phyloP scores from a whole-genome alignment of 805 yeast genomes.

The Ogataea pignaliae region DNA sequence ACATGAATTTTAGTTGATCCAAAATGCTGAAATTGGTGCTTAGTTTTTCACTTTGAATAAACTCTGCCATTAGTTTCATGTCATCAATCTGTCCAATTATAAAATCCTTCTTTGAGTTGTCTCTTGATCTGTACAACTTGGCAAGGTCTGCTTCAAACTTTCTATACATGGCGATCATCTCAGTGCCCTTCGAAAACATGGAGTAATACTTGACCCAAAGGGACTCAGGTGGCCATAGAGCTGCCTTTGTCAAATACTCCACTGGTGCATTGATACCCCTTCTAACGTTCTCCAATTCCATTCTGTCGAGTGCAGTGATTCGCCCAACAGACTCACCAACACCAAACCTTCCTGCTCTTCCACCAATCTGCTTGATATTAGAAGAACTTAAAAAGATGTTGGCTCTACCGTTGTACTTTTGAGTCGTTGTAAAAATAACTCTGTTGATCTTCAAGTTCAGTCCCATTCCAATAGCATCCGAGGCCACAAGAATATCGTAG shows the following conservation, averaged over 20 bases:
- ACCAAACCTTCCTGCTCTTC: conserved; percentile 85
- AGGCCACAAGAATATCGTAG: conserved; percentile 82
- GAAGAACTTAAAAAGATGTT: conserved; percentile 51
- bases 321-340: conserved; percentile 36
- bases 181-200: conserved; percentile 49
- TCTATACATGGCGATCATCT: conserved; percentile 42
- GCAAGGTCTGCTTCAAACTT: conserved; percentile 41
- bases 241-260: conserved; percentile 52
- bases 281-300: conserved; percentile 42
- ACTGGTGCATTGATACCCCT: conserved; percentile 48
- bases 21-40: conserved; percentile 23
- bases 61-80: conserved; percentile 19
- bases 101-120: conserved; percentile 18
- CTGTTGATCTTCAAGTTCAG: conserved; percentile 80
- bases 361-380: conserved; percentile 86
- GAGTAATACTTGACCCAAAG: conserved; percentile 65
- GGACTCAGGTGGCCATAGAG: conserved; percentile 75
- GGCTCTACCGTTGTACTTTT: conserved; percentile 66
- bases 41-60: conserved; percentile 22
- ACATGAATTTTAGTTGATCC: conserved; percentile 36
- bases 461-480: conserved; percentile 99
- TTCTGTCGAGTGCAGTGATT: conserved; percentile 48
- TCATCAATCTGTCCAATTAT: conserved; percentile 26
- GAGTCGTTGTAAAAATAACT: conserved; percentile 63
- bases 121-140: conserved; percentile 14